phyloP scores from a whole-genome alignment of 169 alveolate species.

The Pseudocohnilembus persalinus region DNA sequence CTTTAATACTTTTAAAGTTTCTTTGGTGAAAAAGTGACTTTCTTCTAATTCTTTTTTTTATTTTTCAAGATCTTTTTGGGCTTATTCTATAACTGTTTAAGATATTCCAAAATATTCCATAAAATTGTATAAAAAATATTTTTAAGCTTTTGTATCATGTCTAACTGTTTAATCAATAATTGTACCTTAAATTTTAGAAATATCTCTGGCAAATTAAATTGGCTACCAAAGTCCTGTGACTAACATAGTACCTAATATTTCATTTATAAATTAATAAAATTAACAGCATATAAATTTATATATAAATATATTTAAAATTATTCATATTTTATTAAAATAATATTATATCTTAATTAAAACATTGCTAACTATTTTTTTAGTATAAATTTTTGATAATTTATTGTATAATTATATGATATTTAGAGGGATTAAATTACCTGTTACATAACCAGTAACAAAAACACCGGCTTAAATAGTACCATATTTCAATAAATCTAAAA shows the following conservation, averaged over 20 bases:
- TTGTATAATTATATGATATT: no score
- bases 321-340: no score
- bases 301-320: no score
- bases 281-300: no score
- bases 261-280: no score
- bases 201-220: conserved; percentile 34
- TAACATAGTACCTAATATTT: conserved; percentile 20
- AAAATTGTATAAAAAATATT: conserved; percentile 19
- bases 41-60: conserved; percentile 23
- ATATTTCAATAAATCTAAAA: conserved; percentile 31
- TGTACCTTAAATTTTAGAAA: conserved; percentile 33
- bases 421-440: no score
- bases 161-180: conserved; percentile 27
- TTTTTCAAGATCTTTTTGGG: conserved; percentile 16
- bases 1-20: no score
- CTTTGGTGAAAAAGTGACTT: conserved; percentile 27
- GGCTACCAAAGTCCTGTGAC: conserved; percentile 36
- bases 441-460: conserved; percentile 20
- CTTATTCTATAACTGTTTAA: conserved; percentile 13
- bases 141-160: conserved; percentile 27
- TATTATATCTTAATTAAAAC: no score
- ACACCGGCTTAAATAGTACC: conserved; percentile 40
- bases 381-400: no score
- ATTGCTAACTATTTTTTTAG: no score
- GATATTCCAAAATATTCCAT: conserved; percentile 23